These are phyloP conservation scores for Diaporthe sp. DNA, from an alignment of 2,329 filamentous ascomycete species.

Conservation along the genomic window DNA sequence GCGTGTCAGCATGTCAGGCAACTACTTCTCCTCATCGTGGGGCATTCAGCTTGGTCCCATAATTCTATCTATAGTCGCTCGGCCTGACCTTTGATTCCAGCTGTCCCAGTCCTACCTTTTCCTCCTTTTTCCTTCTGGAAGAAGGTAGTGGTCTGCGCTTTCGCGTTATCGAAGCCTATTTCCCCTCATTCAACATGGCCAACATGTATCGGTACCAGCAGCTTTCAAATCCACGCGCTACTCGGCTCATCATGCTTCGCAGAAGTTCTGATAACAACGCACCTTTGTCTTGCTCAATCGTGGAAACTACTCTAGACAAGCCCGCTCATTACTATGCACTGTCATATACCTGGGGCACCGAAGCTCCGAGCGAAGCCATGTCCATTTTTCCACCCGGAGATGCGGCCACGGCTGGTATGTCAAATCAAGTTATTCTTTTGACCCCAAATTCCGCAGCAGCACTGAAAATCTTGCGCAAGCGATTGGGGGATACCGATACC, in stretches of 20 bases:
- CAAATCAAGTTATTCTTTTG: background rate
- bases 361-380: background rate
- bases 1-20: background rate
- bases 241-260: background rate
- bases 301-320: background rate
- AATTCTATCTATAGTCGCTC: background rate
- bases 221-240: background rate
- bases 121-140: background rate
- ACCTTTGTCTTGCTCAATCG: background rate
- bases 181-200: background rate
- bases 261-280: background rate
- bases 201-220: background rate
- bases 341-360: background rate
- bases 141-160: no score
- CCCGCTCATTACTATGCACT: background rate
- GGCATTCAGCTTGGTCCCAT: background rate
- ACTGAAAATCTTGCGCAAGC: background rate
- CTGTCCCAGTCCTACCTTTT: no score
- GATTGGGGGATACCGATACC: background rate
- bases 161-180: background rate
- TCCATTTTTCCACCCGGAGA: background rate
- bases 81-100: background rate
- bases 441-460: background rate
- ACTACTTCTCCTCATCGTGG: background rate
- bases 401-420: background rate